Conservation (phyloP, 1,284 basidiomycete genomes). For the Lignosus rhinocerotis region DNA sequence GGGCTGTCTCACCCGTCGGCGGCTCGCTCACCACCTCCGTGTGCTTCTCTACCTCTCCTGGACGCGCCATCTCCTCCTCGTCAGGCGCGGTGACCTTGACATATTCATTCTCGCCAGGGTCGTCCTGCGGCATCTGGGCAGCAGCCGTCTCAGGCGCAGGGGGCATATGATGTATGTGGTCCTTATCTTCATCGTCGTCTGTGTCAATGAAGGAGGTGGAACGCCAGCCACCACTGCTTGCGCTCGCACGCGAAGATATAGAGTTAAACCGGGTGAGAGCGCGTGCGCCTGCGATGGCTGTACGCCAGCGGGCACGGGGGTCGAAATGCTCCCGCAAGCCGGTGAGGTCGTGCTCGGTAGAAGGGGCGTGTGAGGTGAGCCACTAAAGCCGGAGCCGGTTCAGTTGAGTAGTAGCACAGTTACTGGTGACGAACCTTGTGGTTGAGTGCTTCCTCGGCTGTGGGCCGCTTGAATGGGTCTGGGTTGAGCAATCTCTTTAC, state of each 20-base stretch:
- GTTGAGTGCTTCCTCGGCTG: constrained; percentile 69
- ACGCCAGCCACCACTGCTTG: constrained; percentile 31
- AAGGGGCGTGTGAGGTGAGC: constrained; percentile 62
- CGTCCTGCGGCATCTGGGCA: constrained; percentile 8
- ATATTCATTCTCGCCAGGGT: constrained; percentile 31
- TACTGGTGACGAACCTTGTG: constrained; percentile 42
- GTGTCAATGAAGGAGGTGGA: constrained; percentile 15
- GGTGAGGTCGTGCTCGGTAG: constrained; percentile 70
- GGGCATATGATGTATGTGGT: constrained; percentile 10
- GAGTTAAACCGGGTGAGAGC: constrained; percentile 44
- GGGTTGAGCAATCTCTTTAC: constrained; percentile 75
- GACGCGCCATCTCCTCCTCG: constrained; percentile 23
- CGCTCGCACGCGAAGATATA: constrained; percentile 22
- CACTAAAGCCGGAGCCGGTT: constrained; percentile 45
- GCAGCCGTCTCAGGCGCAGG: neutral
- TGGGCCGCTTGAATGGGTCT: constrained; percentile 72
- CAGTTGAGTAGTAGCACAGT: neutral
- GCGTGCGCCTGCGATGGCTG: constrained; percentile 64
- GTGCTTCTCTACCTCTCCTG: constrained; percentile 1
- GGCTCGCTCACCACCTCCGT: constrained; percentile 3
- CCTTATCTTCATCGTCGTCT: constrained; percentile 36
- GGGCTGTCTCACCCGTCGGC: neutral
- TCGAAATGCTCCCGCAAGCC: constrained; percentile 82
- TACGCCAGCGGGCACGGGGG: constrained; percentile 66
- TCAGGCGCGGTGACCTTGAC: constrained; percentile 29